These are phyloP conservation scores for Clavulina sp. DNA, from an alignment of 768 basidiomycete genomes.

Conservation along the genomic window DNA sequence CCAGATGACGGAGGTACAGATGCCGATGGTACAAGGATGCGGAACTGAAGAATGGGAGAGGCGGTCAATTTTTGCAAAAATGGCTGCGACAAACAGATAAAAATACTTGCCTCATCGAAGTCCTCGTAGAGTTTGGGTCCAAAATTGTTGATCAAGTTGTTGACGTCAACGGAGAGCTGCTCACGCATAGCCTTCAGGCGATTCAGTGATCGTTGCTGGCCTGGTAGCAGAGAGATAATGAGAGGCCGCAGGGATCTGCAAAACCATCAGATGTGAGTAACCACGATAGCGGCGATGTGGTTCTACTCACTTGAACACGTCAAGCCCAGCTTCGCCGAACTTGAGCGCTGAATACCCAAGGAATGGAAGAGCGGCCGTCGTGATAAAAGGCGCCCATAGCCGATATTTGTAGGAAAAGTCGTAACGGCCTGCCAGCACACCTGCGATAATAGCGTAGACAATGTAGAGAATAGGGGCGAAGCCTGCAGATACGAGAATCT, in stretches of 20 bases:
- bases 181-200: conserved; percentile 57
- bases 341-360: conserved; percentile 88
- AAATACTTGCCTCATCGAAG: conserved; percentile 50
- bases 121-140: conserved; percentile 77
- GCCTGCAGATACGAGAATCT: conserved; percentile 85
- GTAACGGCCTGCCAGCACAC: conserved; percentile 49
- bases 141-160: conserved; percentile 68
- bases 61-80: too few species aligned
- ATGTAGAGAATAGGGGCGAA: conserved; percentile 73
- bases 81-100: background rate
- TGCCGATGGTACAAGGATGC: conserved; percentile 70
- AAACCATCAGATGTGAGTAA: conserved; percentile 6
- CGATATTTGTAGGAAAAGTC: conserved; percentile 43
- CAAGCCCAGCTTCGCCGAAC: conserved; percentile 96
- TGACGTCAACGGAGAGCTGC: conserved; percentile 67
- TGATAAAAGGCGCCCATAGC: conserved; percentile 60
- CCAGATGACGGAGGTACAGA: conserved; percentile 67
- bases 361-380: conserved; percentile 58
- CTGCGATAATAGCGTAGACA: conserved; percentile 67
- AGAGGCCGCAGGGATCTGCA: conserved; percentile 75
- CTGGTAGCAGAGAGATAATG: conserved; percentile 72
- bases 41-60: conserved; percentile 32
- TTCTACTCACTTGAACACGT: conserved; percentile 74
- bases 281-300: conserved; percentile 3
- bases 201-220: conserved; percentile 66